Evolutionary conservation across 371 early-diverging fungal species (phyloP), one percentile per base, ranked within the genome.

Genomic region (Actinomortierella ambigua): DNA sequence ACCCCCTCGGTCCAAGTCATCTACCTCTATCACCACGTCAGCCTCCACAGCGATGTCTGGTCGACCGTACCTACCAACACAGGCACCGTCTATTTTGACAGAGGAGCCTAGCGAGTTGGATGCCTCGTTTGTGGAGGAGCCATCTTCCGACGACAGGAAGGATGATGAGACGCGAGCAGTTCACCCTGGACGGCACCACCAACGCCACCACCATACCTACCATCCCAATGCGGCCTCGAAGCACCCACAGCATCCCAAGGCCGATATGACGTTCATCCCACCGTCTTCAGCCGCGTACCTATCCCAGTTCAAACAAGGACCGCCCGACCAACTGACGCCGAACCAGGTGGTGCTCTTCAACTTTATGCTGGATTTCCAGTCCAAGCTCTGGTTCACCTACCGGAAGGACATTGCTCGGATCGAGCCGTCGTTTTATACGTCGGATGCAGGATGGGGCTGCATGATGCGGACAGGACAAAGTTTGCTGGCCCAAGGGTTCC

Each of bases 401-500:
- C 85, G 98, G 50, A 87, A 91, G 67, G 85, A 89, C 40, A 94
- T 90, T 69, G 87, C 93, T 24, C 85, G 92, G 4, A 93, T 96
- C 44, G 80, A 88, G 52, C 86, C 91, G n/a, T 85, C 92, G 2
- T 77, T 77, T 27, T 93, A 87, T 64, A 95, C 93, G 27, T 89
- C 91, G 1, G 98, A 94, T 59, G 85, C 89, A 28, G 97, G 96
- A 13, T 96, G 96, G 96, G 98, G 98, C 3, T 98, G 98, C 71
- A 98, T 98, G 98, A 79, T 98, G 61, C 79, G 98, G n/a, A 93
- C 93, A 22, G 97, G 96, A 0, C 98, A 98, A 69, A 94, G 93
- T 78, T 73, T 98, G 59, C 78, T 98, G 43, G 95, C 94, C 0
- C 93, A 94, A 55, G 88, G 94, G 1, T 80, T 96, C 9, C 60